Percentiles rank a stretch among this genome's conserved stretches.
phyloP scores from a whole-genome alignment of 2,329 filamentous ascomycete genomes.

The Leptographium procerum region DNA sequence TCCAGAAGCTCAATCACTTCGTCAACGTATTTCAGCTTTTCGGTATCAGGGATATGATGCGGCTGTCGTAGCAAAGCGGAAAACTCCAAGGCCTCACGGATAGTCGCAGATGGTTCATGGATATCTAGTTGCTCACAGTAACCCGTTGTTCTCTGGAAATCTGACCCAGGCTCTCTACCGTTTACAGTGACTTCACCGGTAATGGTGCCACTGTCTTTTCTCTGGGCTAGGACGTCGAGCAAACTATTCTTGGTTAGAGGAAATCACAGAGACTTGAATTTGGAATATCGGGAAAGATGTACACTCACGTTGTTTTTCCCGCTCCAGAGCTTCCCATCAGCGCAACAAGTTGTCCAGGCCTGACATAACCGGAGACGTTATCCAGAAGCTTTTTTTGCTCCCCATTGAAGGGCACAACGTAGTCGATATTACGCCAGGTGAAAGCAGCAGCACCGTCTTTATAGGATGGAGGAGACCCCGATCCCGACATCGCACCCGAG shows the following conservation, averaged over 20 bases:
- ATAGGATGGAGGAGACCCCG: too few species aligned
- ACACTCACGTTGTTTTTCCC: conserved; percentile 80
- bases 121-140: conserved; percentile 91
- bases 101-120: conserved; percentile 71
- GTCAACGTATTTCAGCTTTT: conserved; percentile 80
- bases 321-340: conserved; percentile 79
- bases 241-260: too few species aligned
- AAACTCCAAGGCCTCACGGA: conserved; percentile 79
- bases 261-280: too few species aligned
- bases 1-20: conserved; percentile 88
- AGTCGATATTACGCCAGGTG: background rate
- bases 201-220: conserved; percentile 80
- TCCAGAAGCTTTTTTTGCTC: background rate
- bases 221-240: conserved; percentile 77
- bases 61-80: conserved; percentile 79
- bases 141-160: conserved; percentile 83
- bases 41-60: conserved; percentile 54
- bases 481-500: too few species aligned
- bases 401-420: background rate
- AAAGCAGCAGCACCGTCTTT: background rate
- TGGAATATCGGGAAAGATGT: too few species aligned
- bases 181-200: conserved; percentile 67
- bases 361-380: background rate
- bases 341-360: background rate
- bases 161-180: conserved; percentile 56